A percentile compares a stretch with the other conserved stretches of the same genome.
Conservation (phyloP, 2,329 filamentous ascomycete genomes). For the Colletotrichum somersetense region DNA sequence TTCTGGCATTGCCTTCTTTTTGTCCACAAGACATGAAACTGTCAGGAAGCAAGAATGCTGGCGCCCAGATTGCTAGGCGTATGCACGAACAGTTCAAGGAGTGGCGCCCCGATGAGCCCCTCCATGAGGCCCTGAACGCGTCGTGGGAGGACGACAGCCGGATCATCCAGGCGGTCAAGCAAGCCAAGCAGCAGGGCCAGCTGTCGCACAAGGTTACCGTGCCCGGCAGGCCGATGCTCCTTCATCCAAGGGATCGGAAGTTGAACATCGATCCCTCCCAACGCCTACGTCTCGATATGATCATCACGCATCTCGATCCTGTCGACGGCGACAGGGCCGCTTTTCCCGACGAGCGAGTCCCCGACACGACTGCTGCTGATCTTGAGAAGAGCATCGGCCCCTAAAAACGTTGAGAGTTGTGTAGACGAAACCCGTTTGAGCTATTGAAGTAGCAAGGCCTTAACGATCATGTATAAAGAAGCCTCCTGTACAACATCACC, state of each 20-base stretch:
- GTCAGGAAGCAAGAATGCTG: not conserved
- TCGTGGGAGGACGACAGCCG: conserved; percentile 25
- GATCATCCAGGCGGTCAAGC: conserved; percentile 20
- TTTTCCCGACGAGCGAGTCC: not conserved
- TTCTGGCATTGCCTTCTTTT: conserved; percentile 22
- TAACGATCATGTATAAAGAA: not conserved
- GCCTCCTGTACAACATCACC: not conserved
- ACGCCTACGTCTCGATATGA: not conserved
- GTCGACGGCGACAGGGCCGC: not conserved
- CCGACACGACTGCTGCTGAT: no score
- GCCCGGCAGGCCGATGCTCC: not conserved
- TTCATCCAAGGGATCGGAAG: not conserved
- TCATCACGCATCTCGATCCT: conserved; percentile 4
- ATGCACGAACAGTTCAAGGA: not conserved
- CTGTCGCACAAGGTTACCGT: not conserved
- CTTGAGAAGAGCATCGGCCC: not conserved
- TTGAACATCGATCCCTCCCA: not conserved
- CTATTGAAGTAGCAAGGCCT: not conserved
- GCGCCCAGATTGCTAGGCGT: not conserved
- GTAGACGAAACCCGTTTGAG: not conserved
- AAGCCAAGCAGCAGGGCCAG: conserved; percentile 21
- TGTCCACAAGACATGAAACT: conserved; percentile 6
- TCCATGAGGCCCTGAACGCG: conserved; percentile 29
- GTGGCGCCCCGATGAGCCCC: conserved; percentile 15
- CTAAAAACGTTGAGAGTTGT: not conserved